Evolutionary conservation across 176 grass and related monocot genomes (phyloP).

Genomic region (Ensete glaucum): DNA sequence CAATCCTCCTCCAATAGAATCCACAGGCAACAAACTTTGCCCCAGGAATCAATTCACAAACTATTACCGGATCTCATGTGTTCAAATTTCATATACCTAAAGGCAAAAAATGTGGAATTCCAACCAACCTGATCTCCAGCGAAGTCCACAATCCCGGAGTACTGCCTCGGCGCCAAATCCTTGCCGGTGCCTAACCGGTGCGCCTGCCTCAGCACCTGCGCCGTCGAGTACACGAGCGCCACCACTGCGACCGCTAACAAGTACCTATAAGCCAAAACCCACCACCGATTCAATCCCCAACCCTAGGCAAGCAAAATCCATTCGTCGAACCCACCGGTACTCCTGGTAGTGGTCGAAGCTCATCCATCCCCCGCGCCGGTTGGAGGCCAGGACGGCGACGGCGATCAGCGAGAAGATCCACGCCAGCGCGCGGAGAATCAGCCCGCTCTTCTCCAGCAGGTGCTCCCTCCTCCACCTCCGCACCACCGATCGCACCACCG

Average conservation of each 20-base stretch:
- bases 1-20: too few species aligned
- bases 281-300: not conserved
- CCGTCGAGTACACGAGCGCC: conserved; percentile 48
- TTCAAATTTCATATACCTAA: not conserved
- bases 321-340: conserved; percentile 28
- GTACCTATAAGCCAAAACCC: conserved; percentile 30
- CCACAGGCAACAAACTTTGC: too few species aligned
- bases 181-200: conserved; percentile 31
- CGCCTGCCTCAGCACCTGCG: conserved; percentile 34
- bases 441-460: conserved; percentile 18
- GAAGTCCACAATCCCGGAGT: conserved; percentile 41
- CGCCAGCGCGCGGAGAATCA: conserved; percentile 31
- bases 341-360: conserved; percentile 50
- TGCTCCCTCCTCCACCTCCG: conserved; percentile 44
- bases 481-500: conserved; percentile 25
- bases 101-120: not conserved
- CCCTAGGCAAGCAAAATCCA: not conserved
- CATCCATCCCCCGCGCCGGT: conserved; percentile 42
- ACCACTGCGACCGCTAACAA: conserved; percentile 52
- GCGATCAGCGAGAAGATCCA: conserved; percentile 57
- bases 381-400: conserved; percentile 63
- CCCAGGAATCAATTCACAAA: too few species aligned
- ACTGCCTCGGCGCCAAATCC: conserved; percentile 28
- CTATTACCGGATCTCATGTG: not conserved
- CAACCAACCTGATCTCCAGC: conserved; percentile 57